Evolutionary conservation across 441 rosid species (phyloP), one percentile per base, ranked within the genome.

Genomic region (Breynia disticha): DNA sequence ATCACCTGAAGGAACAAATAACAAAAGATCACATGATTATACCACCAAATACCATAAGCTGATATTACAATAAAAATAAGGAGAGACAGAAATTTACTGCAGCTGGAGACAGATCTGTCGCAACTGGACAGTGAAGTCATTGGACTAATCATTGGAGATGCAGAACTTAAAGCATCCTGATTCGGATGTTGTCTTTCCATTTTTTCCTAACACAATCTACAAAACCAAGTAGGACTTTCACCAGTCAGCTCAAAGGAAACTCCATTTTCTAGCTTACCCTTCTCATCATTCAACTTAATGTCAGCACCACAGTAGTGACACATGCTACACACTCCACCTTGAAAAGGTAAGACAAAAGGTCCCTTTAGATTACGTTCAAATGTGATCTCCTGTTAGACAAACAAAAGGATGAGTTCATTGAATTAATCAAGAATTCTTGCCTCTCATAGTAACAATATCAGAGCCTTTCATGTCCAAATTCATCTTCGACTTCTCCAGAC

Each of bases 41-140:
- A 54, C 12, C 64, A 60, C 19, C 14, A 7, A 28, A 71, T 6
- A 18, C 7, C 20, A 24, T 0, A 21, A 50, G 43, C 28, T 11
- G 19, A 13, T 48, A 28, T 17, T 32, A 45, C 13, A 21, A 44
- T 22, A 7, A 32, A 17, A 16, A 55, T 37, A 47, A 62, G 41
- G 64, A 54, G 44, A 58, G 28, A 58, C 42, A 49, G 37, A 63
- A 62, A 61, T 54, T 69, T 62, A 79, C 81, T 73, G 79, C 76
- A 79, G 74, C 89, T 79, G 46, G 95, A 86, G 62, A 68, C 70
- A 52, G 87, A 74, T 70, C 77, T 77, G 62, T 91, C 94, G 51
- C 72, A 75, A 64, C 74, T 75, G 5, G 90, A 79, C 48, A 84
- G 64, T 0, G 88, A 82, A 65, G 74, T 64, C 20, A 87, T 52